Evolutionary conservation across 805 yeast genomes (phyloP).

Genomic region (Candida odintsovae): DNA sequence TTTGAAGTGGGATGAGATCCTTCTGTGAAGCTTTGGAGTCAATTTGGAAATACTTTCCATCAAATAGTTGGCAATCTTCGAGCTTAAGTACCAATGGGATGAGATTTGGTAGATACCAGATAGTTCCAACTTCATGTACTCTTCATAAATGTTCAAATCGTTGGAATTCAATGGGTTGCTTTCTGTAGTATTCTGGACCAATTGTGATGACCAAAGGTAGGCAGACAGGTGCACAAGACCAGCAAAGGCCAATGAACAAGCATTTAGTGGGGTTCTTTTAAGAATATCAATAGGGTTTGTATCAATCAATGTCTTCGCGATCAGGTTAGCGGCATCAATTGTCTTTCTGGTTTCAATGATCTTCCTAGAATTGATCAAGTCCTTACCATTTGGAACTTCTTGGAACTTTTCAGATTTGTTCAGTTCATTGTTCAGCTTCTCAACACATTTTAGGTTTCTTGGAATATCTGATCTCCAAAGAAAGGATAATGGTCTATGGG

Average conservation of each 20-base stretch:
- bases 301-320: constrained; percentile 40
- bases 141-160: constrained; percentile 39
- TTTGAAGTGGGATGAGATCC: constrained; percentile 29
- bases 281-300: constrained; percentile 38
- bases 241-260: constrained; percentile 49
- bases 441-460: constrained; percentile 32
- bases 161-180: constrained; percentile 20
- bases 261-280: constrained; percentile 44
- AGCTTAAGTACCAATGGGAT: constrained; percentile 45
- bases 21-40: constrained; percentile 34
- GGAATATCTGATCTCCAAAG: constrained; percentile 45
- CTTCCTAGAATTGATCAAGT: constrained; percentile 36
- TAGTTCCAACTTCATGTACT: constrained; percentile 43
- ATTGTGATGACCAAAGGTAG: constrained; percentile 45
- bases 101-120: constrained; percentile 45
- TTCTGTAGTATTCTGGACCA: constrained; percentile 13
- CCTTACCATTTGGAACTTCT: constrained; percentile 24
- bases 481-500: constrained; percentile 48
- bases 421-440: constrained; percentile 17
- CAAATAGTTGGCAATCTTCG: constrained; percentile 40
- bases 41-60: constrained; percentile 39
- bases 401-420: constrained; percentile 27
- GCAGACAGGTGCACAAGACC: constrained; percentile 47
- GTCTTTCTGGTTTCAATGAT: constrained; percentile 48
- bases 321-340: constrained; percentile 47